Base-by-base conservation (phyloP, 257 asterid species). In the Forsythia viridissima region DNA sequence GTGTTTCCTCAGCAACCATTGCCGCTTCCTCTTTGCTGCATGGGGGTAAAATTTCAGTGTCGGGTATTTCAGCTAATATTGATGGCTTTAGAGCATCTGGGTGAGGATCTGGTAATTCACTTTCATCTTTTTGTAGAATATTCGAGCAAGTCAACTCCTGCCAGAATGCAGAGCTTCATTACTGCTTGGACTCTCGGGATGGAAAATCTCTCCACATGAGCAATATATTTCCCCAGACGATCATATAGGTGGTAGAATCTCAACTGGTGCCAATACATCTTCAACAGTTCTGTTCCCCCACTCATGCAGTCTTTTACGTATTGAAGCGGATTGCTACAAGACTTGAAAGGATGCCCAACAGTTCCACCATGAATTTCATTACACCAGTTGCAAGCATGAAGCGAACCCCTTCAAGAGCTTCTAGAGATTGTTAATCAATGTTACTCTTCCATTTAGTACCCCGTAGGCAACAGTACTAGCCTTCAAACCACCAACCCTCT, bases 161-260 rank as follows among this genome's bases (percentile, higher is more conserved):
- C 97, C 85, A 92, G 97, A 77, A 95, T 91, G 87, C 98, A 95
- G 76, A 95, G 97, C 91, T 95, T 97, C 9, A 91, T 93, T 11
- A 93, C 80, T 42, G 97, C 96, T 5, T 97, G 97, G 30, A 93
- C 84, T 79, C 97, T 84, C 24, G 99, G 97, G 85, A 93, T 61
- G 0, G 94, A 86, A 79, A 91, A 95, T 81, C 97, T 85, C 84
- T 92, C 97, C 71, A 83, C 87, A 4, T 91, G 97, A 37, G 97
- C 13, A 52, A 93, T 91, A 42, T 94, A 93, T 66, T 86, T 91
- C n/a, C 92, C 93, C 9, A 95, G 88, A 77, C 98, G 96, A 77
- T 95, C 99, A 16, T 87, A 87, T 75, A 93, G 81, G 88, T 93
- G 99, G 83, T 84, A 90, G 76, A 90, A 5, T 85, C 85, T 93